phyloP scores from a whole-genome alignment of 305 asterid genomes.

The Rubia peregrina region DNA sequence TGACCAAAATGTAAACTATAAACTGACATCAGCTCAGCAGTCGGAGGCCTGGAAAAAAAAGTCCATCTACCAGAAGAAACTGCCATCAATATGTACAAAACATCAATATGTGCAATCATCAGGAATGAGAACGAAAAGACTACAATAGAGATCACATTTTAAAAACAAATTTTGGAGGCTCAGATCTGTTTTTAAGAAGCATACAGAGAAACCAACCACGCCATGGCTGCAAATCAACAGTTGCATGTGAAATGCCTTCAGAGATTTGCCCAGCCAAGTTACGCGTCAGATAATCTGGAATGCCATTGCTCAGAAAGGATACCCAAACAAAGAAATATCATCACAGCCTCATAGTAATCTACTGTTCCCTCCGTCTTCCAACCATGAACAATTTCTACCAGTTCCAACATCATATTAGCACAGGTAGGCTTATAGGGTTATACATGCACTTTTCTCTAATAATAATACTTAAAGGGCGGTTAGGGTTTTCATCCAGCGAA shows the following conservation, averaged over 20 bases:
- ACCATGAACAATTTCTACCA: background rate
- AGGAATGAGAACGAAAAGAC: too few species aligned
- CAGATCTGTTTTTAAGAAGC: constrained; percentile 14
- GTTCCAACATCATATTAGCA: too few species aligned
- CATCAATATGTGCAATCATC: too few species aligned
- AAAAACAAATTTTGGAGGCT: constrained; percentile 12
- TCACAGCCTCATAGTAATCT: constrained; percentile 19
- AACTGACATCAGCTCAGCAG: too few species aligned
- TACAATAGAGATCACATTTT: too few species aligned
- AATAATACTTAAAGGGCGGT: constrained; percentile 5
- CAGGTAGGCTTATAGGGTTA: too few species aligned
- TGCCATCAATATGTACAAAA: too few species aligned
- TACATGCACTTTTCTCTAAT: too few species aligned
- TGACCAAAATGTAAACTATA: background rate
- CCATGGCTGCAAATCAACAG: constrained; percentile 29
- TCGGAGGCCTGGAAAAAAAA: too few species aligned
- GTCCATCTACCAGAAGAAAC: too few species aligned
- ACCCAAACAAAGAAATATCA: constrained; percentile 12
- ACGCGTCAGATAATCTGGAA: constrained; percentile 5
- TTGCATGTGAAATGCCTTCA: constrained; percentile 15
- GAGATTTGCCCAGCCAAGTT: constrained; percentile 28
- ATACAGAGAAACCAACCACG: constrained; percentile 8
- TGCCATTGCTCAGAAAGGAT: constrained; percentile 22
- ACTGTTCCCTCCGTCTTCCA: background rate
- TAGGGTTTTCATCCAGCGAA: constrained; percentile 2